Percentiles rank a stretch among this genome's conserved stretches.
These are phyloP conservation scores for Trebouxia sp. DNA, from an alignment of 139 green algal species.

Conservation along the genomic window DNA sequence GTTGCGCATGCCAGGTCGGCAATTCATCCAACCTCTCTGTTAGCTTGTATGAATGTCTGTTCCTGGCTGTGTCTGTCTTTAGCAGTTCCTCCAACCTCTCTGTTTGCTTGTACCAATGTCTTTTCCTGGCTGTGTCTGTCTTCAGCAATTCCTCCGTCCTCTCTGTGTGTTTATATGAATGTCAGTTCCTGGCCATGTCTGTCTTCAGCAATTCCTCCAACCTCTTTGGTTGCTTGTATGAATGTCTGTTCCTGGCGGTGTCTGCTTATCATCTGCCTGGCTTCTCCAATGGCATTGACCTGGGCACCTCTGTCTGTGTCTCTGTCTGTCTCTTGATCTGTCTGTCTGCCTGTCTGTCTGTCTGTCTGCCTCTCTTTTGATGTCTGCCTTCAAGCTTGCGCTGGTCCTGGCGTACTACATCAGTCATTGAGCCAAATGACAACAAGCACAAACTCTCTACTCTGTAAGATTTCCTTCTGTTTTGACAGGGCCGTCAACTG, in stretches of 20 bases:
- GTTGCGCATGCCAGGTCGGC: conserved; percentile 43
- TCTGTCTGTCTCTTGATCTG: too few species aligned
- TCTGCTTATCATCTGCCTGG: not conserved
- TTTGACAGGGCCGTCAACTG: too few species aligned
- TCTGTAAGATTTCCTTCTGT: too few species aligned
- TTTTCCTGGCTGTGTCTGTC: not conserved
- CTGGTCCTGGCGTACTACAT: too few species aligned
- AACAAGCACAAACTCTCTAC: too few species aligned
- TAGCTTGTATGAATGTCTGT: too few species aligned
- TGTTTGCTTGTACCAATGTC: not conserved
- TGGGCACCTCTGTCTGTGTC: too few species aligned
- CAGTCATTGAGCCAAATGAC: too few species aligned
- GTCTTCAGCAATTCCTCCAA: not conserved
- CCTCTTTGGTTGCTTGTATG: not conserved
- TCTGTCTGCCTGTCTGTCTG: too few species aligned
- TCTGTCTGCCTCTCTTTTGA: too few species aligned
- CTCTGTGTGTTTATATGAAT: not conserved
- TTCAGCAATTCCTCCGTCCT: not conserved
- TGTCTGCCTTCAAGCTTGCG: too few species aligned
- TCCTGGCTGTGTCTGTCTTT: not conserved
- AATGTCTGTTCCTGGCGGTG: not conserved
- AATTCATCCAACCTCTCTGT: not conserved
- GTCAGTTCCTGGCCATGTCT: not conserved
- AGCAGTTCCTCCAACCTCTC: not conserved
- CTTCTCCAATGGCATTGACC: too few species aligned